Base-by-base conservation (phyloP, 495 filamentous ascomycete species). In the Glarea lozoyensis region DNA sequence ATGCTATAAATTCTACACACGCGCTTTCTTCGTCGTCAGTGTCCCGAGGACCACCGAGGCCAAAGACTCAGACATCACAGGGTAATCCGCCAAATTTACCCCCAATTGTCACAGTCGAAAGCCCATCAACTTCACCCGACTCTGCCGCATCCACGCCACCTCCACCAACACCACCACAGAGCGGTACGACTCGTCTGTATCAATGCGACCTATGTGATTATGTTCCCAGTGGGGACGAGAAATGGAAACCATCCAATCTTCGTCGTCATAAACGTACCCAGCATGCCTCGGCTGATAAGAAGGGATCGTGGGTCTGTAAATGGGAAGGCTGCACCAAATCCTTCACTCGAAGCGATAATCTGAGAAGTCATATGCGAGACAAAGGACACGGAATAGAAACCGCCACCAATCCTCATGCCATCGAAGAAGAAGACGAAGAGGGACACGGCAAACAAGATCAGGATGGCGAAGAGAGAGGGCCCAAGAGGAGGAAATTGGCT, bases 241-340 rank as follows among this genome's bases (percentile, higher is more conserved):
- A 41, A 44, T 55, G 45, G 44, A 55, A 55, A 41, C 40, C 48
- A 2, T 55, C 52, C 3, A 55, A 55, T 15, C 48, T 55, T 3
- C 35, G 48, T 3, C 36, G 52, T 3, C 52, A 55, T 32, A 55
- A 55, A 16, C 36, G 52, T 10, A 55, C 39, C 12, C 48, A 55
- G 29, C 52, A 55, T 27, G 27, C 52, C 0, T 29, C 25, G 7
- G 25, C 7, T n/a, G n/a, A 29, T 29, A 25, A 31, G 27, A 33
- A 49, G 31, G 29, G 25, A 10, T 45, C 43, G 20, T 47, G 49
- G 34, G 9, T 19, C 0, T 55, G 52, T 20, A 25, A 13, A 7
- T 51, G 37, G 18, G 37, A 31, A 12, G 52, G 48, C 4, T 55
- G 52, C 27, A 31, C 9, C n/a, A 48, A 43, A 13, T 34, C 36